Percentiles rank a stretch among this genome's conserved stretches.
Evolutionary conservation across 2,329 filamentous ascomycete genomes (phyloP).

Genomic region (Stagonosporopsis cucurbitacearum): DNA sequence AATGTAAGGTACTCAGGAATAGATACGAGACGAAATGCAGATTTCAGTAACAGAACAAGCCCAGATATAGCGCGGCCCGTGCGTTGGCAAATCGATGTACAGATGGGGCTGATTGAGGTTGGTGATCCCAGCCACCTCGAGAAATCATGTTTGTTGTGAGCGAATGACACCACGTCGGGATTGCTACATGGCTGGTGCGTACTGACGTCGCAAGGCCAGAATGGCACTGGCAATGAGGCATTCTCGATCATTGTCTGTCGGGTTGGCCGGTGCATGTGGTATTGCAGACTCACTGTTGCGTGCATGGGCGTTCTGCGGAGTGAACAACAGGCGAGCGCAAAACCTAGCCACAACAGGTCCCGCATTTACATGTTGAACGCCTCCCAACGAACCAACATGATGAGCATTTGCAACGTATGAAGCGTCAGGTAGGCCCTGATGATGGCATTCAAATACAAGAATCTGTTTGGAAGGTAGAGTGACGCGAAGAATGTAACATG

Average conservation of each 20-base stretch:
- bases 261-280: neutral
- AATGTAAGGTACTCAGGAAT: neutral
- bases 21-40: neutral
- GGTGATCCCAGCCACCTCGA: constrained; percentile 32
- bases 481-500: neutral
- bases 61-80: constrained; percentile 4
- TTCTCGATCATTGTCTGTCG: neutral
- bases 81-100: constrained; percentile 20
- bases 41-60: neutral
- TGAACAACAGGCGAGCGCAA: neutral
- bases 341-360: neutral
- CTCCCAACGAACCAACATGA: too few relatives aligned
- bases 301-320: neutral
- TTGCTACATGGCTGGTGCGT: constrained; percentile 28
- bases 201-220: constrained; percentile 12
- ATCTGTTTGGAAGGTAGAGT: neutral
- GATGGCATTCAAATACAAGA: neutral
- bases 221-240: neutral
- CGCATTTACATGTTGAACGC: neutral
- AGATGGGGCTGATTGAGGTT: constrained; percentile 31
- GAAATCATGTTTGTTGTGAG: constrained; percentile 36
- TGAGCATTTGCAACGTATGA: too few relatives aligned
- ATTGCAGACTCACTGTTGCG: neutral
- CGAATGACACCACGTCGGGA: constrained; percentile 6
- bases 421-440: neutral